These are phyloP conservation scores for Cryptosporidium meleagridis DNA, from an alignment of 169 alveolate genomes.

Conservation along the genomic window DNA sequence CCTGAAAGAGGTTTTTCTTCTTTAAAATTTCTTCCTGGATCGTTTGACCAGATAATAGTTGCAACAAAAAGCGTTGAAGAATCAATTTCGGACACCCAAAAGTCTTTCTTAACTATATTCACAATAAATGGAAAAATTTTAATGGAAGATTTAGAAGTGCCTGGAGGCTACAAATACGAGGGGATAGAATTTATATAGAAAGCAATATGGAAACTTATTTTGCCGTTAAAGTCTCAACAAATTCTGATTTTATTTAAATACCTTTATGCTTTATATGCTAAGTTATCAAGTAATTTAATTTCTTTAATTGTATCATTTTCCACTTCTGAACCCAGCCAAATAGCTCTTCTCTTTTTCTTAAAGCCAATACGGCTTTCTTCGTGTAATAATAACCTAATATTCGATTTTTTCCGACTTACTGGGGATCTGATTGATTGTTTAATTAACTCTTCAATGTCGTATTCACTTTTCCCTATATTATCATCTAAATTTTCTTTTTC, in stretches of 20 bases:
- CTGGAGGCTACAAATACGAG: conserved; percentile 60
- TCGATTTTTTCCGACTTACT: not conserved
- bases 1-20: conserved; percentile 78
- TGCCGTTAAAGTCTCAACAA: not conserved
- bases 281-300: conserved; percentile 5
- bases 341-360: conserved; percentile 52
- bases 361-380: not conserved
- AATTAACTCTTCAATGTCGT: conserved; percentile 23
- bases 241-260: not conserved
- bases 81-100: conserved; percentile 21
- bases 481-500: not conserved
- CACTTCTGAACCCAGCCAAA: conserved; percentile 31
- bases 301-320: not conserved
- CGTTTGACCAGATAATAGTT: conserved; percentile 73
- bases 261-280: conserved; percentile 11
- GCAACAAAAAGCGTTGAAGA: conserved; percentile 63
- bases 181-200: conserved; percentile 61
- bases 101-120: conserved; percentile 43
- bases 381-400: not conserved
- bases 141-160: conserved; percentile 29
- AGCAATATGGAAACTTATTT: not conserved
- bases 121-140: conserved; percentile 37
- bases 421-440: conserved; percentile 48
- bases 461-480: not conserved
- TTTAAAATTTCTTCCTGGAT: conserved; percentile 77